A percentile compares a stretch with the other conserved stretches of the same genome.
Conservation (phyloP, 2,329 filamentous ascomycete species). For the Pestalotiopsis sp. region DNA sequence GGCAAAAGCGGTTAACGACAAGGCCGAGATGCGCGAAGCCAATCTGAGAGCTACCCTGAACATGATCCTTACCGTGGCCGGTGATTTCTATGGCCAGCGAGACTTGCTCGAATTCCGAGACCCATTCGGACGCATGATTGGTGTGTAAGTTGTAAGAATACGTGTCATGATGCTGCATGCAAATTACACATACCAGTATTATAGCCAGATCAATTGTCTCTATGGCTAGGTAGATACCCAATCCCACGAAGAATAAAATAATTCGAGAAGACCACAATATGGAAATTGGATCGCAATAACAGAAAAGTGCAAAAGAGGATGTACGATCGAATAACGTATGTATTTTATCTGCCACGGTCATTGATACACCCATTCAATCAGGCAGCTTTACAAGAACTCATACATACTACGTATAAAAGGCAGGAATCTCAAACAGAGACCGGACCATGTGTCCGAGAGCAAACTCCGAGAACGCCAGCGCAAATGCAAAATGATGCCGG, state of each 20-base stretch:
- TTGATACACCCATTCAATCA: not conserved
- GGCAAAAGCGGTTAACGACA: conserved; percentile 27
- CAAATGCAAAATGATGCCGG: not conserved
- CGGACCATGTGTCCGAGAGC: not conserved
- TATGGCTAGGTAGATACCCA: not conserved
- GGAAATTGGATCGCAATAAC: not conserved
- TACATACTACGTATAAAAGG: not conserved
- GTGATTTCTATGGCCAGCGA: conserved; percentile 86
- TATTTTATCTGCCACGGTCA: not conserved
- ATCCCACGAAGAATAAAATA: not conserved
- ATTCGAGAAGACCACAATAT: not conserved
- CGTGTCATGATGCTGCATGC: not conserved
- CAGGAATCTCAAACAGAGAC: not conserved
- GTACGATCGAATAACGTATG: not conserved
- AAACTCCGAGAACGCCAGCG: not conserved
- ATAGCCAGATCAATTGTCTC: not conserved
- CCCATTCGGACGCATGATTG: conserved; percentile 52
- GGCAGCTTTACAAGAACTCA: not conserved
- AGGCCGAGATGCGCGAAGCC: conserved; percentile 38
- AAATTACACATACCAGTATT: not conserved
- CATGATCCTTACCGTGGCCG: conserved; percentile 87
- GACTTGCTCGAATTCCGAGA: conserved; percentile 80
- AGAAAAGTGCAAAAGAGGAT: not conserved
- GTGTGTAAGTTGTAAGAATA: conserved; percentile 5
- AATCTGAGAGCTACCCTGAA: conserved; percentile 76